These are phyloP conservation scores for Trichoderma citrinoviride DNA, from an alignment of 2,329 filamentous ascomycete genomes.

Conservation along the genomic window DNA sequence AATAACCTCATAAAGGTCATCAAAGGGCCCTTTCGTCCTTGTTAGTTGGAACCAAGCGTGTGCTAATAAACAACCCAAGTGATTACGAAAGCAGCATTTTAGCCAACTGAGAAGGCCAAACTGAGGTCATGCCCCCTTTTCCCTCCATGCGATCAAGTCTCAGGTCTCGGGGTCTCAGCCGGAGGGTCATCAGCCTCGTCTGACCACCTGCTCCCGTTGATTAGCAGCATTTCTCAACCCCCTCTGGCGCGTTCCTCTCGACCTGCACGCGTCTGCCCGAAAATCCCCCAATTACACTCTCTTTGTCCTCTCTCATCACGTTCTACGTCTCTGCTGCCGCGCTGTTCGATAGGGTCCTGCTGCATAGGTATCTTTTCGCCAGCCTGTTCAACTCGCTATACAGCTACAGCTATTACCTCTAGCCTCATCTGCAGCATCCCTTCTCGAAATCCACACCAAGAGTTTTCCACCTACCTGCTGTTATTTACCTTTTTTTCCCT, in stretches of 20 bases:
- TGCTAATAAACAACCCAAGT: neutral
- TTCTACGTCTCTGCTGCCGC: neutral
- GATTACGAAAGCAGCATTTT: constrained; percentile 7
- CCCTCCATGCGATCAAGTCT: neutral
- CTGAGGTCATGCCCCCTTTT: constrained; percentile 21
- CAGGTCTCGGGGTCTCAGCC: constrained; percentile 17
- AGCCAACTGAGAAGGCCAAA: neutral
- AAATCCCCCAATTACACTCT: neutral
- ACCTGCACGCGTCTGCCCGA: neutral
- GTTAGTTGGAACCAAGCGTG: neutral
- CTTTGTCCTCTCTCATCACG: neutral
- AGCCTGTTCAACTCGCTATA: neutral
- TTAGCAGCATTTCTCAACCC: neutral
- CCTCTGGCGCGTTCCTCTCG: neutral
- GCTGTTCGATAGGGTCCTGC: constrained; percentile 4
- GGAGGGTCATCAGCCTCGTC: constrained; percentile 22
- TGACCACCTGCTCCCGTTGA: constrained; percentile 19
- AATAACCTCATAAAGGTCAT: neutral
- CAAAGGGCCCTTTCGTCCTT: neutral
- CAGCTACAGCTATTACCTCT: too few relatives aligned
- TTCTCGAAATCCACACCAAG: constrained; percentile 4
- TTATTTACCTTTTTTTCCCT: neutral
- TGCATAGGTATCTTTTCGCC: neutral
- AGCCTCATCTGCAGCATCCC: neutral
- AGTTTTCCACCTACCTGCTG: neutral